Percentiles rank a stretch among this genome's conserved stretches.
These are phyloP conservation scores for Stylosanthes scabra DNA, from an alignment of 331 rosid species.

Conservation along the genomic window DNA sequence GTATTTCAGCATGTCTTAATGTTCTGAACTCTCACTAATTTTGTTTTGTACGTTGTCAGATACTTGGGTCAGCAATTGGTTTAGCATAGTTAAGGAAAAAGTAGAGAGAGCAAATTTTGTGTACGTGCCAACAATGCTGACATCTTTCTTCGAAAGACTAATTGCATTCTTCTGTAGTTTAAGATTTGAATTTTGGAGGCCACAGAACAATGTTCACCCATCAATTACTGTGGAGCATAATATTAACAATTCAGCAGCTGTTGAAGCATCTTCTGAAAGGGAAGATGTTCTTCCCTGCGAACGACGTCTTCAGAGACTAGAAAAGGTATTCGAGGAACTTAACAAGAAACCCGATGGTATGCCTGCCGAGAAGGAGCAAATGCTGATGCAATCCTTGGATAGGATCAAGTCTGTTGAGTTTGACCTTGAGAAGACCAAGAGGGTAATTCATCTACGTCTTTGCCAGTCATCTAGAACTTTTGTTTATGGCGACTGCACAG, in stretches of 20 bases:
- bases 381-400: constrained; percentile 80
- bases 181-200: constrained; percentile 66
- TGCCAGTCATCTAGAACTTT: constrained; percentile 5
- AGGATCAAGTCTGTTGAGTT: constrained; percentile 85
- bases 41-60: constrained; percentile 52
- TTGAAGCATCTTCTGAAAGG: constrained; percentile 54
- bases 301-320: constrained; percentile 79
- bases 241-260: constrained; percentile 49
- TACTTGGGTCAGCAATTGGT: constrained; percentile 49
- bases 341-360: constrained; percentile 72
- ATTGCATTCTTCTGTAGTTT: constrained; percentile 49
- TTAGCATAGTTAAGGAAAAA: constrained; percentile 54
- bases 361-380: constrained; percentile 80
- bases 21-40: constrained; percentile 30
- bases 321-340: constrained; percentile 63
- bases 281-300: constrained; percentile 67
- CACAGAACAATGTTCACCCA: constrained; percentile 65
- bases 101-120: constrained; percentile 53
- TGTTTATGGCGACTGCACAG: constrained; percentile 12
- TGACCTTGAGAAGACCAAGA: constrained; percentile 87
- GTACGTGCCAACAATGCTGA: constrained; percentile 48
- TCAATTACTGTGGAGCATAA: constrained; percentile 50
- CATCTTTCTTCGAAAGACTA: constrained; percentile 61
- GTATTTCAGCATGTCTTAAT: constrained; percentile 16
- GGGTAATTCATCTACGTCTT: constrained; percentile 53